Percentiles rank a stretch among this genome's conserved stretches.
phyloP scores from a whole-genome alignment of 176 grass and related monocot species.

The Carex littledalei region DNA sequence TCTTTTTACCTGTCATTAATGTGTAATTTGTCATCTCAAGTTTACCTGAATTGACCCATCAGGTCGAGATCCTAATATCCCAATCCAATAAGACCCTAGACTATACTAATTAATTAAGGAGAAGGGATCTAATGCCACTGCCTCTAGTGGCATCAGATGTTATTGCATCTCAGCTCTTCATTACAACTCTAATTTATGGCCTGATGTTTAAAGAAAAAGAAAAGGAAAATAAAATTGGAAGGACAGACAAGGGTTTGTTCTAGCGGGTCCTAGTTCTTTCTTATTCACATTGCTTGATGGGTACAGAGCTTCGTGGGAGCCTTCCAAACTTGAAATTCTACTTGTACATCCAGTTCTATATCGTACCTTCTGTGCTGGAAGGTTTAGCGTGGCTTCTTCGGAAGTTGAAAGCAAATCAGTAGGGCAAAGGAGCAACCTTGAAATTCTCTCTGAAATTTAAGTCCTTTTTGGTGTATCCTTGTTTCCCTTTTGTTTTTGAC shows the following conservation, averaged over 20 bases:
- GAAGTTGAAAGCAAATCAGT: background rate
- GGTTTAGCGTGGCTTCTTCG: background rate
- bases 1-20: background rate
- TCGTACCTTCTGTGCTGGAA: background rate
- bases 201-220: background rate
- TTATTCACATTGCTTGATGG: background rate
- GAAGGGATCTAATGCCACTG: background rate
- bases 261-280: background rate
- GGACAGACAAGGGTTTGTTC: background rate
- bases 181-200: background rate
- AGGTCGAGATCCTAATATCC: background rate
- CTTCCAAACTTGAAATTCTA: background rate
- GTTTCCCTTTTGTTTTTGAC: background rate
- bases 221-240: background rate
- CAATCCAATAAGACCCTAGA: background rate
- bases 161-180: background rate
- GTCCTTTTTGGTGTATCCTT: background rate
- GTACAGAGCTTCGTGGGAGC: background rate
- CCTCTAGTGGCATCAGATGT: background rate
- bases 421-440: background rate
- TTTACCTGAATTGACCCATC: background rate
- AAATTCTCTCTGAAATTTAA: too few relatives aligned
- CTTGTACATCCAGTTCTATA: background rate
- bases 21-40: background rate
- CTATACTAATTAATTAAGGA: background rate